Evolutionary conservation across 805 yeast species (phyloP).

Genomic region (Yarrowia hollandica): DNA sequence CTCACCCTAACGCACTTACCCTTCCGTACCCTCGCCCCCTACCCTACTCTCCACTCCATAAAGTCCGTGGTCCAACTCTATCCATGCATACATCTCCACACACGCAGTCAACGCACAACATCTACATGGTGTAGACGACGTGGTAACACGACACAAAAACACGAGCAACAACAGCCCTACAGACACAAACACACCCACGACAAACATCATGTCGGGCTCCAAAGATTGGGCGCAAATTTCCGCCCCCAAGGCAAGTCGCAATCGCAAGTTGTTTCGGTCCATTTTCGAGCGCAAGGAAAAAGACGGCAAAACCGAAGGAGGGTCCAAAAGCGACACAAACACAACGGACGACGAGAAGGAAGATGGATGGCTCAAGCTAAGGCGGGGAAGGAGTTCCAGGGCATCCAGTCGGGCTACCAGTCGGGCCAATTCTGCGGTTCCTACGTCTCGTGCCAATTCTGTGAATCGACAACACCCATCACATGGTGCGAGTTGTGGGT

Average conservation of each 20-base stretch:
- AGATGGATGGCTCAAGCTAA: background rate
- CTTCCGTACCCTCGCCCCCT: background rate
- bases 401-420: background rate
- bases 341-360: background rate
- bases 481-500: too few relatives aligned
- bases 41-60: background rate
- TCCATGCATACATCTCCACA: conserved; percentile 25
- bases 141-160: too few relatives aligned
- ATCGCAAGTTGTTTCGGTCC: conserved; percentile 18
- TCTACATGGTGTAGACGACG: too few relatives aligned
- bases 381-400: background rate
- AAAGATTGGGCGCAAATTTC: conserved; percentile 21
- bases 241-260: conserved; percentile 20
- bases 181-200: background rate
- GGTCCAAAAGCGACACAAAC: conserved; percentile 6
- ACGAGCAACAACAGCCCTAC: too few relatives aligned
- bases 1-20: background rate
- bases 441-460: background rate
- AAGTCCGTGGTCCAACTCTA: background rate
- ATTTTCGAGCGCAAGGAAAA: conserved; percentile 26
- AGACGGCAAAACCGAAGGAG: background rate
- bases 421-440: background rate
- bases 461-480: too few relatives aligned
- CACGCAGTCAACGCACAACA: too few relatives aligned
- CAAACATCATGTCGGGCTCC: background rate